Conservation (phyloP, 2,329 filamentous ascomycete genomes). For the Trichoderma harzianum region DNA sequence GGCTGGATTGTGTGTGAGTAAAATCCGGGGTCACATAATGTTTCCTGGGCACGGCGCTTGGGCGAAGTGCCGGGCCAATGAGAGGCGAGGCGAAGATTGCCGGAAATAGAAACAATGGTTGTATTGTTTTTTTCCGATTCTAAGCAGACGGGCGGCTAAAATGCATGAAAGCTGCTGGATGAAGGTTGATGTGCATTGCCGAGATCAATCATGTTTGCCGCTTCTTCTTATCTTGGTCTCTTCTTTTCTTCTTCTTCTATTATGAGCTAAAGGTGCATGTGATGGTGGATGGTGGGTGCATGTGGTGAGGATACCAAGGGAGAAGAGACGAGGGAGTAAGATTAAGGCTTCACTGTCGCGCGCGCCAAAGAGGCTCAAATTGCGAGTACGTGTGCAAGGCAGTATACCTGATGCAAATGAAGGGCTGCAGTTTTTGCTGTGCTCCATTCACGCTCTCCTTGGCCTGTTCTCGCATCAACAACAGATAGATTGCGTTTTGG, state of each 20-base stretch:
- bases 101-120: not conserved
- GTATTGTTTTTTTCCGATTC: not conserved
- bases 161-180: not conserved
- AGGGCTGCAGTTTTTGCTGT: not conserved
- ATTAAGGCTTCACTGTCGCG: not conserved
- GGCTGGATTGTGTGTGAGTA: not conserved
- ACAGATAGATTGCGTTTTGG: not conserved
- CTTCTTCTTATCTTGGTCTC: not conserved
- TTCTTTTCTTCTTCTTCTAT: not conserved
- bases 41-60: conserved; percentile 4
- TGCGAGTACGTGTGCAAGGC: not conserved
- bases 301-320: not conserved
- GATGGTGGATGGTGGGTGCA: not conserved
- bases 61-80: conserved; percentile 7
- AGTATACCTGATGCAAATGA: not conserved
- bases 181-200: not conserved
- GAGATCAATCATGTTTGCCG: not conserved
- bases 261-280: not conserved
- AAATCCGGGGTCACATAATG: conserved; percentile 1
- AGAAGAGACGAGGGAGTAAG: not conserved
- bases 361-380: not conserved
- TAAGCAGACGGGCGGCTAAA: not conserved
- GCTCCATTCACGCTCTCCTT: not conserved
- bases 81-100: not conserved
- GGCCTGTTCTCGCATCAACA: not conserved